Percentiles rank a stretch among this genome's conserved stretches.
These are phyloP conservation scores for Microstegium vimineum DNA, from an alignment of 176 grass and related monocot species.

Conservation along the genomic window DNA sequence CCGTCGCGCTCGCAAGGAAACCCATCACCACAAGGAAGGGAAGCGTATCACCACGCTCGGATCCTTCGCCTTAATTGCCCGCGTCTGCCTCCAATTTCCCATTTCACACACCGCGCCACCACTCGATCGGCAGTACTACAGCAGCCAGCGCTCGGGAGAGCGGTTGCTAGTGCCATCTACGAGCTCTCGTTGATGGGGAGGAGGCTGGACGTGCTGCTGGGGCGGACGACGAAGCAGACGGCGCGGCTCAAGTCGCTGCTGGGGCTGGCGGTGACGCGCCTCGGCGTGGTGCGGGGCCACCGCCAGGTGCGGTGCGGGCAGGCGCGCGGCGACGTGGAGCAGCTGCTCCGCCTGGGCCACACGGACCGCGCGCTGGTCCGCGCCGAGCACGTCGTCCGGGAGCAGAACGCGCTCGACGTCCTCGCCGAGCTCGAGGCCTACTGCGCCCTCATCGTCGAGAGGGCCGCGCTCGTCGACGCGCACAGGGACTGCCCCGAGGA, in stretches of 20 bases:
- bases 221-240: constrained; percentile 63
- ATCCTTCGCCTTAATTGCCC: not conserved
- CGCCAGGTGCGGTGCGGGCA: constrained; percentile 56
- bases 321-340: constrained; percentile 62
- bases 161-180: not conserved
- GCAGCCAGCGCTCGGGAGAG: not conserved
- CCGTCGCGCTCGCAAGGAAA: constrained; percentile 36
- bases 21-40: constrained; percentile 5
- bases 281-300: constrained; percentile 58
- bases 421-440: constrained; percentile 60
- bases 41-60: not conserved
- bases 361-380: constrained; percentile 76
- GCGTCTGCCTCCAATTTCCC: not conserved
- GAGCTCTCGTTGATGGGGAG: constrained; percentile 50
- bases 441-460: constrained; percentile 56
- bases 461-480: constrained; percentile 46
- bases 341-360: constrained; percentile 74
- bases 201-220: constrained; percentile 70
- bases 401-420: constrained; percentile 67
- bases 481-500: constrained; percentile 68
- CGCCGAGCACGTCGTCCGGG: constrained; percentile 76
- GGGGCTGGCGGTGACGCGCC: constrained; percentile 36
- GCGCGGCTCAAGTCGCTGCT: constrained; percentile 53
- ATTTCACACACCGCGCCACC: constrained; percentile 7
- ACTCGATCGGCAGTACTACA: not conserved